phyloP scores from a whole-genome alignment of 495 filamentous ascomycete genomes.

The Podospora anserina region DNA sequence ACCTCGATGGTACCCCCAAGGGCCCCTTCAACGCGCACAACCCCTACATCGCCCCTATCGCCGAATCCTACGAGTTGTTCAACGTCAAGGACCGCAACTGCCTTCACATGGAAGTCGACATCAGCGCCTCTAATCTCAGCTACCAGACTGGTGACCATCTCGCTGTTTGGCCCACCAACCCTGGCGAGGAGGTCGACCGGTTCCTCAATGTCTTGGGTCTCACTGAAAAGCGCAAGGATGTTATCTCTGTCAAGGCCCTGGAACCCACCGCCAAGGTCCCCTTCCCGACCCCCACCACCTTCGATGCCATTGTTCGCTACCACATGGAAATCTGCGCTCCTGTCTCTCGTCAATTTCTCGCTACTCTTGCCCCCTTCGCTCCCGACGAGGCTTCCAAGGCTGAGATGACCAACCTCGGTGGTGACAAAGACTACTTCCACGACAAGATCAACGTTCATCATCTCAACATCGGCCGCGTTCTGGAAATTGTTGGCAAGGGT shows the following conservation, averaged over 20 bases:
- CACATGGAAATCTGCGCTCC: conserved; percentile 96
- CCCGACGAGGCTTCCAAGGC: conserved; percentile 79
- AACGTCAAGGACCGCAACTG: conserved; percentile 91
- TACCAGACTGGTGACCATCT: conserved; percentile 98
- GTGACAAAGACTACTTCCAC: conserved; percentile 95
- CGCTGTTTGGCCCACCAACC: conserved; percentile 95
- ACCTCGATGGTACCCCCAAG: conserved; percentile 78
- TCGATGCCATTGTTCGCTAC: conserved; percentile 89
- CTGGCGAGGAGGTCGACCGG: conserved; percentile 86
- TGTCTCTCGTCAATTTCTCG: conserved; percentile 93
- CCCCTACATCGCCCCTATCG: conserved; percentile 93
- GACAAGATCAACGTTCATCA: conserved; percentile 77
- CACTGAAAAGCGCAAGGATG: conserved; percentile 68
- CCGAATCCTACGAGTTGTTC: conserved; percentile 86
- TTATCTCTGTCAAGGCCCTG: conserved; percentile 86
- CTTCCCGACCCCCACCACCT: conserved; percentile 95
- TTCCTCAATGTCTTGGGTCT: conserved; percentile 80
- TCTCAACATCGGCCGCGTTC: conserved; percentile 85
- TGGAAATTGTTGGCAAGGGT: conserved; percentile 67
- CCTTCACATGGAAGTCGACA: conserved; percentile 93
- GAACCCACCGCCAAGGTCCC: conserved; percentile 97
- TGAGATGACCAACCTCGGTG: conserved; percentile 83
- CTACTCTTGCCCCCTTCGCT: conserved; percentile 82
- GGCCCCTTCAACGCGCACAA: conserved; percentile 97
- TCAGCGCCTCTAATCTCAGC: conserved; percentile 77